A percentile compares a stretch with the other conserved stretches of the same genome.
Conservation (phyloP, 495 filamentous ascomycete genomes). For the Aspergillus sclerotiicarbonarius region DNA sequence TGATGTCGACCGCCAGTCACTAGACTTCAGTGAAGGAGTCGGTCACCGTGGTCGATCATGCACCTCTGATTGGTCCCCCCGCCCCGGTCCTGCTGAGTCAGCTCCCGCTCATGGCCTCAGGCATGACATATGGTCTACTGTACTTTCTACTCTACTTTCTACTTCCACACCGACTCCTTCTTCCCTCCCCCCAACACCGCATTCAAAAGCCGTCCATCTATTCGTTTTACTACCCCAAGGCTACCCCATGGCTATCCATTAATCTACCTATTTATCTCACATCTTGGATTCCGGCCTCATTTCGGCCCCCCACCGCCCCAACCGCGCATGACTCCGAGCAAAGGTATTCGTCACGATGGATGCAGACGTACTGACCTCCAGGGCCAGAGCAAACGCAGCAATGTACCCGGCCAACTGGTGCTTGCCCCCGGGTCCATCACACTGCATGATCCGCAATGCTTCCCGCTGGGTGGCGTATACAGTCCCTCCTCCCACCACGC, state of each 20-base stretch:
- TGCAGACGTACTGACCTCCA: slow-evolving; percentile 16
- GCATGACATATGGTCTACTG: neutral
- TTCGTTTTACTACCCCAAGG: no score
- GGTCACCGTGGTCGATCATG: neutral
- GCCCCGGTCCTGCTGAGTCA: neutral
- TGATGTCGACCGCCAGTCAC: neutral
- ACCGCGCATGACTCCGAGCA: slow-evolving; percentile 12
- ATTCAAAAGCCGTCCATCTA: no score
- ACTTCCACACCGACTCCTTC: no score
- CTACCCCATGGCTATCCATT: neutral
- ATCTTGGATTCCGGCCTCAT: neutral
- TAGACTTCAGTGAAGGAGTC: no score
- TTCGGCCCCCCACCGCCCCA: slow-evolving; percentile 1
- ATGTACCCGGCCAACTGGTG: slow-evolving; percentile 15
- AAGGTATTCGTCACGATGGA: slow-evolving; percentile 16
- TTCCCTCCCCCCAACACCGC: no score
- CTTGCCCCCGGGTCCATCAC: slow-evolving; percentile 12
- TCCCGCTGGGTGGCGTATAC: slow-evolving; percentile 14
- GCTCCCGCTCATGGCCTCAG: neutral
- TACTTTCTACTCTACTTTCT: no score
- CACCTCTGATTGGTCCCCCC: neutral
- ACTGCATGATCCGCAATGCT: slow-evolving; percentile 13
- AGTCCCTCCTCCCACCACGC: slow-evolving; percentile 17
- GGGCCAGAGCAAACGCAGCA: slow-evolving; percentile 16
- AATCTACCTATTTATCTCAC: neutral